Evolutionary conservation across 2,329 filamentous ascomycete genomes (phyloP), one percentile per base, ranked within the genome.

Genomic region (Arthrocladium fulminans): DNA sequence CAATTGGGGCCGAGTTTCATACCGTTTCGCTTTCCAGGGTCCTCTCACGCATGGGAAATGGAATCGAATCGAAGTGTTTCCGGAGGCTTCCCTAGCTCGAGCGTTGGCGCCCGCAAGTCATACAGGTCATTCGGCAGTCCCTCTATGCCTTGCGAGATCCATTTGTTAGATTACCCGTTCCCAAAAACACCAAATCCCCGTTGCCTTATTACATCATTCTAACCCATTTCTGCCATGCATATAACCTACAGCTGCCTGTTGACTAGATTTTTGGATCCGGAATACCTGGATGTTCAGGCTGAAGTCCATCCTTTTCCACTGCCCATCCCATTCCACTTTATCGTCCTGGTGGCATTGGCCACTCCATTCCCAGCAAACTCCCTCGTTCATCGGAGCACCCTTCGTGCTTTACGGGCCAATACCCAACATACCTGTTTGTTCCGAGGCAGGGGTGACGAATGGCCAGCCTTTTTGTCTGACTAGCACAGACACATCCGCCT

Each of bases 181-280:
- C n/a, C 34, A 9, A 29, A 38, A 39, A 27, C 15, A 47, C 44
- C 44, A 19, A 38, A 47, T 38, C 15, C 34, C 42, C 27, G 44
- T 38, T 39, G 44, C 44, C 44, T 47, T 47, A 15, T 38, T 47
- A 20, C 44, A 38, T 47, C 44, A 47, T 47, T 19, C 24, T 29
- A 22, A 20, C 17, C 6, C 8, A 27, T 10, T 39, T 35, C 22
- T 24, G 15, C 32, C 29, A 10, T 39, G 44, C 44, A 47, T 39
- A 47, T 38, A 47, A 24, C 32, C 13, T 22, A 32, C 34, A 47
- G 25, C 44, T 47, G 44, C 44, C 44, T 47, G 32, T 32, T 39
- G 23, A 17, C 43, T 19, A 22, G 22, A 13, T 13, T 25, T 23
- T n/a, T n/a, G n/a, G 20, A 7, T 7, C 19, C 15, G 7, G 27